Evolutionary conservation across 345 rosid genomes (phyloP).

Genomic region (Hibiscus trionum): DNA sequence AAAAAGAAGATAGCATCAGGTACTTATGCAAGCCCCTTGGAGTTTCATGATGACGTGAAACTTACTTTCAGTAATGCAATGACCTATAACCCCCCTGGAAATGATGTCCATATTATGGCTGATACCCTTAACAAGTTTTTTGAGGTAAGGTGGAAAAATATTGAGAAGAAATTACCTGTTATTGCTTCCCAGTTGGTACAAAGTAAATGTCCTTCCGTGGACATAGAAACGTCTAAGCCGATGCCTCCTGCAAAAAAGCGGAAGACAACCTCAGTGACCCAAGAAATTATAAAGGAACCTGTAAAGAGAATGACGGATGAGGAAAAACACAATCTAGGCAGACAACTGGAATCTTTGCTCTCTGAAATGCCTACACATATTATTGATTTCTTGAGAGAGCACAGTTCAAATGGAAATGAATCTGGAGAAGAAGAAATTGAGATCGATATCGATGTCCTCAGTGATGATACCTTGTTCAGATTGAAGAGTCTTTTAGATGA

Average conservation of each 20-base stretch:
- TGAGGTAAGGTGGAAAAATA: constrained; percentile 74
- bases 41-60: constrained; percentile 75
- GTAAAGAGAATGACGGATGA: constrained; percentile 47
- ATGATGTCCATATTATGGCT: constrained; percentile 81
- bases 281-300: constrained; percentile 40
- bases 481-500: constrained; percentile 68
- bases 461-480: constrained; percentile 63
- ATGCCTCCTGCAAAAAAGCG: constrained; percentile 57
- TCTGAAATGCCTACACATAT: constrained; percentile 71
- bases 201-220: constrained; percentile 22
- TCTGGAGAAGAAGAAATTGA: constrained; percentile 83
- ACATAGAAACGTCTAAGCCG: constrained; percentile 31
- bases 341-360: constrained; percentile 50
- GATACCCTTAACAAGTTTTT: constrained; percentile 61
- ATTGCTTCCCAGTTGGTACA: constrained; percentile 27
- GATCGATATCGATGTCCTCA: constrained; percentile 87
- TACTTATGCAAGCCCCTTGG: constrained; percentile 64
- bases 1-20: constrained; percentile 55
- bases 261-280: constrained; percentile 36
- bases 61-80: constrained; percentile 78
- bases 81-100: constrained; percentile 89
- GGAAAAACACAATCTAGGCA: constrained; percentile 55
- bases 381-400: constrained; percentile 69
- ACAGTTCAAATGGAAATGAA: constrained; percentile 58
- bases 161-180: constrained; percentile 57